Percentiles rank a stretch among this genome's conserved stretches.
These are phyloP conservation scores for Purpureocillium lavendulum DNA, from an alignment of 2,329 filamentous ascomycete species.

Conservation along the genomic window DNA sequence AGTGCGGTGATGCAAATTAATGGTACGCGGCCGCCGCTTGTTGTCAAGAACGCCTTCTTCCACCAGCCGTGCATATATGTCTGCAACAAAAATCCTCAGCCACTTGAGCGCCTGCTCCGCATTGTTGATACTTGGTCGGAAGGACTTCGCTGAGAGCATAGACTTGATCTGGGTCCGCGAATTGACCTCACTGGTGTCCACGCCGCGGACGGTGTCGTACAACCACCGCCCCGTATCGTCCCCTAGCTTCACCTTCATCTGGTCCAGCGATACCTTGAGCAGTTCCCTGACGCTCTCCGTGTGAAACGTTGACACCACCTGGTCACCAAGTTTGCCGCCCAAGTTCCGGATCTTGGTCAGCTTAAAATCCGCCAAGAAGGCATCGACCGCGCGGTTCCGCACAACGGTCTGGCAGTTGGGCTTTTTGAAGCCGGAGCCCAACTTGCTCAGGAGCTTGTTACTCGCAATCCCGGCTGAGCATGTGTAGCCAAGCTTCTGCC, in stretches of 20 bases:
- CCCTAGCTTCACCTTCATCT: slow-evolving; percentile 68
- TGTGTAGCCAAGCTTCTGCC: slow-evolving; percentile 69
- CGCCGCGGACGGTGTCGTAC: slow-evolving; percentile 74
- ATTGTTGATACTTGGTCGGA: slow-evolving; percentile 72
- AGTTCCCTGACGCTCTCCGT: slow-evolving; percentile 75
- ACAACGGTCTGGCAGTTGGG: slow-evolving; percentile 94
- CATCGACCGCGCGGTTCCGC: slow-evolving; percentile 69
- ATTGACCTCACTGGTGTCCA: slow-evolving; percentile 83
- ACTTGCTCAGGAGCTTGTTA: slow-evolving; percentile 93
- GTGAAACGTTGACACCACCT: slow-evolving; percentile 70
- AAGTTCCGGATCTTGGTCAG: slow-evolving; percentile 92
- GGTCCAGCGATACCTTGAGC: slow-evolving; percentile 61
- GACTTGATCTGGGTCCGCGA: slow-evolving; percentile 89
- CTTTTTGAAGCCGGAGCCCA: slow-evolving; percentile 87
- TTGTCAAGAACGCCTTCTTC: slow-evolving; percentile 88
- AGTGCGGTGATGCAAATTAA: slow-evolving; percentile 76
- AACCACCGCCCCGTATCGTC: slow-evolving; percentile 83
- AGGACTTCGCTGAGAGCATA: slow-evolving; percentile 95
- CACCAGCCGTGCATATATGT: slow-evolving; percentile 82
- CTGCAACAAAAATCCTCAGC: slow-evolving; percentile 84
- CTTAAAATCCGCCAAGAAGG: slow-evolving; percentile 78
- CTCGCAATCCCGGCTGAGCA: slow-evolving; percentile 82
- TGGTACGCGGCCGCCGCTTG: slow-evolving; percentile 74
- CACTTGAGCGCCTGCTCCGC: slow-evolving; percentile 73
- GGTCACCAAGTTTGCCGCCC: slow-evolving; percentile 90